Conservation (phyloP, 2,329 filamentous ascomycete species). For the Colletotrichum sublineola region DNA sequence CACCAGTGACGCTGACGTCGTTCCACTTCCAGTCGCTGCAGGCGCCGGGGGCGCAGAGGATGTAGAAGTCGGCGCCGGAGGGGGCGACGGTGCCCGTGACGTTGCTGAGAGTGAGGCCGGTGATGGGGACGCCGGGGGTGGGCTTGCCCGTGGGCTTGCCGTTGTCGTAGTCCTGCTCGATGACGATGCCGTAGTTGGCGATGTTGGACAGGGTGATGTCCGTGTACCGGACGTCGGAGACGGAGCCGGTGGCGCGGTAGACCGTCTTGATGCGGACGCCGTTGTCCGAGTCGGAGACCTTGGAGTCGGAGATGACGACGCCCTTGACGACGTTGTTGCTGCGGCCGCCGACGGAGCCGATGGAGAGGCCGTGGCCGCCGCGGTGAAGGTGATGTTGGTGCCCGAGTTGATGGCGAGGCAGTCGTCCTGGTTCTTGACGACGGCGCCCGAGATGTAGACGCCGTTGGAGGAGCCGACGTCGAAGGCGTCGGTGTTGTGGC, state of each 20-base stretch:
- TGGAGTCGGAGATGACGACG: constrained; percentile 63
- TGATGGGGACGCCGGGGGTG: constrained; percentile 67
- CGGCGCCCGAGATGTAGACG: constrained; percentile 65
- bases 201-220: constrained; percentile 59
- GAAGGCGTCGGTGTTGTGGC: constrained; percentile 71
- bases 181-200: constrained; percentile 55
- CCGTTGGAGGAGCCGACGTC: constrained; percentile 64
- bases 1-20: constrained; percentile 63
- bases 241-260: constrained; percentile 58
- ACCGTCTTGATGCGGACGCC: constrained; percentile 66
- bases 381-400: constrained; percentile 60
- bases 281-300: constrained; percentile 65
- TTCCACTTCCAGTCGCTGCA: constrained; percentile 68
- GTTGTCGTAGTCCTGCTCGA: constrained; percentile 63
- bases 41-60: constrained; percentile 65
- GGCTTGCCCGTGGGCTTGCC: constrained; percentile 55
- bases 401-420: constrained; percentile 71
- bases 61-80: constrained; percentile 60
- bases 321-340: constrained; percentile 65
- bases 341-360: constrained; percentile 61
- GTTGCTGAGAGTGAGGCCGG: constrained; percentile 58
- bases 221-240: constrained; percentile 59
- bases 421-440: constrained; percentile 72
- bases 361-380: constrained; percentile 60
- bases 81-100: constrained; percentile 59